Conservation (phyloP, 2,329 filamentous ascomycete genomes). For the Ustulina deusta region DNA sequence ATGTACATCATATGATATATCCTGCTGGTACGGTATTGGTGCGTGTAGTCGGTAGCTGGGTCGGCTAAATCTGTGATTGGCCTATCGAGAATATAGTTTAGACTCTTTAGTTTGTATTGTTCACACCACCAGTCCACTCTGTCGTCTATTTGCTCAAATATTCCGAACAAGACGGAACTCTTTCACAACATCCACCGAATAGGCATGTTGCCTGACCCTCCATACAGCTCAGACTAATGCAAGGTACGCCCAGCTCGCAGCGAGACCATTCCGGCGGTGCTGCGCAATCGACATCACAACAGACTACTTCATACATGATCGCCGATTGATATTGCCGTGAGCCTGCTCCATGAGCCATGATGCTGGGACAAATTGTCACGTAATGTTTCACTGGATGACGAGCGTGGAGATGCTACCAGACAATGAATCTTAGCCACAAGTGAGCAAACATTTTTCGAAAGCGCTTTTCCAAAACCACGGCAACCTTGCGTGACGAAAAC, state of each 20-base stretch:
- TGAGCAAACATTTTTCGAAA: slow-evolving; percentile 19
- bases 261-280: slow-evolving; percentile 29
- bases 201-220: slow-evolving; percentile 36
- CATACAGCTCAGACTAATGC: slow-evolving; percentile 36
- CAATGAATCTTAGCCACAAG: slow-evolving; percentile 1
- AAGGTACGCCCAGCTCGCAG: slow-evolving; percentile 40
- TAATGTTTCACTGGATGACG: slow-evolving; percentile 4
- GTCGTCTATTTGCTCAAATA: slow-evolving; percentile 16
- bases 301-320: slow-evolving; percentile 20
- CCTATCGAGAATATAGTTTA: not conserved
- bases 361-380: slow-evolving; percentile 1
- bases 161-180: slow-evolving; percentile 20
- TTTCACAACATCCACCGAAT: slow-evolving; percentile 34
- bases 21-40: not conserved
- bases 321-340: slow-evolving; percentile 22
- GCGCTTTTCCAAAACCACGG: not conserved
- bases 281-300: slow-evolving; percentile 8
- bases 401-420: not conserved
- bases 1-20: slow-evolving; percentile 29
- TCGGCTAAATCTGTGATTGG: not conserved
- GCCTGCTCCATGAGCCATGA: not conserved
- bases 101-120: slow-evolving; percentile 8
- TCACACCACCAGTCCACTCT: slow-evolving; percentile 3
- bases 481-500: slow-evolving; percentile 20
- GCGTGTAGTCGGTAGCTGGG: not conserved